Percentiles rank a stretch among this genome's conserved stretches.
Evolutionary conservation across 495 filamentous ascomycete species (phyloP).

Genomic region (Durotheca rogersii): DNA sequence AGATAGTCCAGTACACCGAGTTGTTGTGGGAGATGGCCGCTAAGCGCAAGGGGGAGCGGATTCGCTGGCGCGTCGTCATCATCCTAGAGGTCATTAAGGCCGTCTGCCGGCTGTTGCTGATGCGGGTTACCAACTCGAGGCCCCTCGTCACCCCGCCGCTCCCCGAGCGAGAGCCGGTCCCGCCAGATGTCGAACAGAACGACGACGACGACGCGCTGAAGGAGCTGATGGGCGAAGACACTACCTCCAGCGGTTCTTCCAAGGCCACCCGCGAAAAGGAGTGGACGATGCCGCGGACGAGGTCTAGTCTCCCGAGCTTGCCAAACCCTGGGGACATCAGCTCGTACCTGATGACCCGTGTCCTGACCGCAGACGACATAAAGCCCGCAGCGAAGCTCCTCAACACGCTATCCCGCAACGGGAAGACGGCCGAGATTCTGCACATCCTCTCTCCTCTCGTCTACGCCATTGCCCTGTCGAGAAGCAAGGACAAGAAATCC

Average conservation of each 20-base stretch:
- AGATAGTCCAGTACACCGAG: constrained; percentile 91
- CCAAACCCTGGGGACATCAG: constrained; percentile 78
- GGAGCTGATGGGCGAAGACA: constrained; percentile 36
- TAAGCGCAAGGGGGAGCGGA: constrained; percentile 77
- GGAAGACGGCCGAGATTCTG: constrained; percentile 78
- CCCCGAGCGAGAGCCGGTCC: constrained; percentile 76
- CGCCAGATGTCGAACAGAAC: constrained; percentile 51
- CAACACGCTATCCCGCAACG: constrained; percentile 69
- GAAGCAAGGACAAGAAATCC: constrained; percentile 58
- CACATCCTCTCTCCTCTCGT: constrained; percentile 87
- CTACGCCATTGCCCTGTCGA: constrained; percentile 83
- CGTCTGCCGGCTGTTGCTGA: constrained; percentile 75
- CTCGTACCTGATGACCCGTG: constrained; percentile 83
- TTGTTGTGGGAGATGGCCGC: constrained; percentile 79
- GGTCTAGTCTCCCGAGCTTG: constrained; percentile 75
- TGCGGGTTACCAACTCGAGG: constrained; percentile 79
- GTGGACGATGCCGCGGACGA: constrained; percentile 96
- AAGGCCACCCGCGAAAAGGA: constrained; percentile 46
- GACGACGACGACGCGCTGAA: constrained; percentile 47
- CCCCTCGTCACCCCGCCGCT: constrained; percentile 82
- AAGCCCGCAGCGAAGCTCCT: constrained; percentile 82
- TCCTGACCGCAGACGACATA: constrained; percentile 93
- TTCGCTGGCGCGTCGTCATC: constrained; percentile 88
- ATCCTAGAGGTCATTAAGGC: constrained; percentile 86
- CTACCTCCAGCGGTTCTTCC: constrained; percentile 15